Percentiles rank a stretch among this genome's conserved stretches.
These are phyloP conservation scores for Annona cherimola DNA, from an alignment of 164 flowering plant species.

Conservation along the genomic window DNA sequence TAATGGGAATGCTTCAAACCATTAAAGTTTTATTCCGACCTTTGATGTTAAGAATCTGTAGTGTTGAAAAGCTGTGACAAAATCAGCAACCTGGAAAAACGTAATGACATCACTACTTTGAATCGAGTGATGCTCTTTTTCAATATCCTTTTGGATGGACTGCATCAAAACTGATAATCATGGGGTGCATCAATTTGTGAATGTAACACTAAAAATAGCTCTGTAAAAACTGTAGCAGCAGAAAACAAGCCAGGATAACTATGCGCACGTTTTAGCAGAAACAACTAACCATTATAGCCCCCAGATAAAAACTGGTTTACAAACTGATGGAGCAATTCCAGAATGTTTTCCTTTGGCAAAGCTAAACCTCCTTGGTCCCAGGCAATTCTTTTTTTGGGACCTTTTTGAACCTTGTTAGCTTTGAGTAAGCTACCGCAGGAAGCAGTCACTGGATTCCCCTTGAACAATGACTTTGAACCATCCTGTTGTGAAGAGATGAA, in stretches of 20 bases:
- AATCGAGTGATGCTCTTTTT: slow-evolving; percentile 67
- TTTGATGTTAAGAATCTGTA: slow-evolving; percentile 47
- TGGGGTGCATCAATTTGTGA: slow-evolving; percentile 11
- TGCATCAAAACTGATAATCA: slow-evolving; percentile 65
- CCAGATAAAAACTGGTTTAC: slow-evolving; percentile 75
- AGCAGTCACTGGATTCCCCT: slow-evolving; percentile 58
- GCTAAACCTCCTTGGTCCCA: slow-evolving; percentile 56
- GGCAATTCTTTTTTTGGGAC: slow-evolving; percentile 52
- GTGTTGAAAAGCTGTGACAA: slow-evolving; percentile 72
- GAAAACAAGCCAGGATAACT: neutral
- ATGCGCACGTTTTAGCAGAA: neutral
- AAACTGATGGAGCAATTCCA: slow-evolving; percentile 59
- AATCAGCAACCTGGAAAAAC: slow-evolving; percentile 80
- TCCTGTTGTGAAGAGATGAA: slow-evolving; percentile 43
- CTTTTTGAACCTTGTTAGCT: slow-evolving; percentile 44
- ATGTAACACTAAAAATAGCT: slow-evolving; percentile 1
- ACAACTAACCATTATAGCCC: slow-evolving; percentile 70
- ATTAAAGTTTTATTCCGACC: slow-evolving; percentile 32
- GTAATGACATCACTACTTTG: slow-evolving; percentile 57
- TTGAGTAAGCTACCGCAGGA: slow-evolving; percentile 36
- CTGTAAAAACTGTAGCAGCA: neutral
- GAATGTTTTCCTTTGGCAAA: slow-evolving; percentile 41
- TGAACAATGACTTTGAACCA: slow-evolving; percentile 75
- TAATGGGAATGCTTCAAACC: neutral
- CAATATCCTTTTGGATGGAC: slow-evolving; percentile 76